Percentiles rank a stretch among this genome's conserved stretches.
phyloP scores from a whole-genome alignment of 2,329 filamentous ascomycete species.

The Zasmidium citrigriseum region DNA sequence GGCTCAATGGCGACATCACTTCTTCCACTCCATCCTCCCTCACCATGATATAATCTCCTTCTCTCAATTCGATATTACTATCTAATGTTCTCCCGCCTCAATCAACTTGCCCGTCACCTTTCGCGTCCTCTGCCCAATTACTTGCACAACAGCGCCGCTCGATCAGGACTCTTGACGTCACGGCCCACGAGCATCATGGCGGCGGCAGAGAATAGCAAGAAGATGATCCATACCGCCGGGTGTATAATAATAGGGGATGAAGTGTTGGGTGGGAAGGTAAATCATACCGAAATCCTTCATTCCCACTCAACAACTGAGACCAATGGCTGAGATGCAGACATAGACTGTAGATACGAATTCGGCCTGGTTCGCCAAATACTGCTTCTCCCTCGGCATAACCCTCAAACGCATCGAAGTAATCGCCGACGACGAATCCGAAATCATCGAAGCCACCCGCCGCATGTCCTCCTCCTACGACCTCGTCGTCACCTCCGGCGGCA shows the following conservation, averaged over 20 bases:
- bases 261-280: slow-evolving; percentile 88
- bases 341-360: slow-evolving; percentile 69
- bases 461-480: slow-evolving; percentile 93
- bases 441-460: slow-evolving; percentile 79
- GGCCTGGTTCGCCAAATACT: slow-evolving; percentile 65
- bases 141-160: slow-evolving; percentile 49
- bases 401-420: slow-evolving; percentile 91
- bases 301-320: background rate
- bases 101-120: slow-evolving; percentile 72
- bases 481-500: slow-evolving; percentile 92
- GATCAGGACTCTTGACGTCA: slow-evolving; percentile 44
- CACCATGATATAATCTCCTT: background rate
- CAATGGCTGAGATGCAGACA: too few relatives aligned
- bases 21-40: background rate
- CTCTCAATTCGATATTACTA: slow-evolving; percentile 1
- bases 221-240: slow-evolving; percentile 82
- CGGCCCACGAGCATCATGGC: slow-evolving; percentile 46
- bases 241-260: slow-evolving; percentile 97
- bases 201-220: slow-evolving; percentile 58
- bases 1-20: background rate
- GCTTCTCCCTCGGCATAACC: slow-evolving; percentile 64
- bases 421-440: slow-evolving; percentile 86
- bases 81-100: slow-evolving; percentile 74
- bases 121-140: slow-evolving; percentile 62
- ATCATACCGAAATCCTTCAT: slow-evolving; percentile 24